Evolutionary conservation across 2,329 filamentous ascomycete genomes (phyloP), one percentile per base, ranked within the genome.

Genomic region (Paecilomyces dactylethromorphus): DNA sequence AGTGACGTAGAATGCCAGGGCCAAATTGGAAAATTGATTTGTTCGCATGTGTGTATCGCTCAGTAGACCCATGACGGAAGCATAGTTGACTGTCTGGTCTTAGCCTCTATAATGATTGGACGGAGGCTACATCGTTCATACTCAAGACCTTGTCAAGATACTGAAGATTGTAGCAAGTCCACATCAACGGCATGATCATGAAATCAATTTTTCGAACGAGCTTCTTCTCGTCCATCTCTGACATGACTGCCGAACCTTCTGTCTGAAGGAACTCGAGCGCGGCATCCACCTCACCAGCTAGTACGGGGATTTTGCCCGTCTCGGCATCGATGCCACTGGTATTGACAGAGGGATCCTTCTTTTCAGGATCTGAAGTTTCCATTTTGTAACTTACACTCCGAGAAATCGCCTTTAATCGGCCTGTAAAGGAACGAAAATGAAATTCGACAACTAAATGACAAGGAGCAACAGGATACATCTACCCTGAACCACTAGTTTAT

Each of bases 11-110:
- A 87, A 81, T 26, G 82, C 81, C 1, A 83, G 82, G 0, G 83
- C 82, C 21, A 84, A 69, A 65, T 85, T 82, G 54, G 82, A 83
- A 69, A 86, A 87, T 45, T 86, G 78, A 61, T 86, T 84, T 29
- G 79, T 81, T 31, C 71, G 67, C 54, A 87, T 76, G 2, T 79
- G 74, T 7, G 83, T 78, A 59, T 86, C 83, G 58, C 77, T 71
- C 11, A 71, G 74, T 13, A 87, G 71, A 13, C 83, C 83, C 85
- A 87, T 88, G 57, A 87, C 82, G 53, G 81, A 81, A 6, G 85
- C 74, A 49, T 79, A 71, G 4, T 81, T 80, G 7, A 74, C 72
- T 22, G 84, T 68, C 12, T 18, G 18, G 39, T 45, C 2, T 45
- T 45, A 45, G 39, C 39, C n/a, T 6, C 10, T 8, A 45, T 39